phyloP scores from a whole-genome alignment of 2,329 filamentous ascomycete species.

The Colletotrichum spaethianum region DNA sequence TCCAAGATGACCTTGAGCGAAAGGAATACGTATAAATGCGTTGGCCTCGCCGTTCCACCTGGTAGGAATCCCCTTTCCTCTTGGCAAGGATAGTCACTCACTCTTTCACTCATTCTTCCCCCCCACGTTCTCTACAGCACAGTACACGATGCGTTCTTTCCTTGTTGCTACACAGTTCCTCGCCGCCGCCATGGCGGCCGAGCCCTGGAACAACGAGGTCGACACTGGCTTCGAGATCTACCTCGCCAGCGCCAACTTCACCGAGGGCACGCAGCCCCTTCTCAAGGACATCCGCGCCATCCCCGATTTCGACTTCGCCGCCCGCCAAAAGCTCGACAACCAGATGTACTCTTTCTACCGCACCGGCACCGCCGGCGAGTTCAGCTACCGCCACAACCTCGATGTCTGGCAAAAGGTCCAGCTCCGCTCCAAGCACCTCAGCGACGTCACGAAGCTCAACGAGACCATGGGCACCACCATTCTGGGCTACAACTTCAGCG shows the following conservation, averaged over 20 bases:
- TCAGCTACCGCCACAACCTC: slow-evolving; percentile 66
- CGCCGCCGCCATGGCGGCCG: slow-evolving; percentile 47
- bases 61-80: not conserved
- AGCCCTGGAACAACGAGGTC: slow-evolving; percentile 52
- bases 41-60: not conserved
- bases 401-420: slow-evolving; percentile 62
- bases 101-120: not conserved
- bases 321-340: slow-evolving; percentile 57
- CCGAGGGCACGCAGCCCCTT: slow-evolving; percentile 52
- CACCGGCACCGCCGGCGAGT: slow-evolving; percentile 64
- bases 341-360: slow-evolving; percentile 64
- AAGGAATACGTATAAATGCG: slow-evolving; percentile 8
- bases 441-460: slow-evolving; percentile 55
- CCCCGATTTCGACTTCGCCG: slow-evolving; percentile 66
- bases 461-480: slow-evolving; percentile 56
- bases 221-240: slow-evolving; percentile 52
- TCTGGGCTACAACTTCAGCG: slow-evolving; percentile 61
- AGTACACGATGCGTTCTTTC: slow-evolving; percentile 27
- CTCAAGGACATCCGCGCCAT: slow-evolving; percentile 60
- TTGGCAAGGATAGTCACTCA: slow-evolving; percentile 21
- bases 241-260: slow-evolving; percentile 48
- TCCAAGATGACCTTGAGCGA: not conserved
- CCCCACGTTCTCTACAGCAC: not conserved
- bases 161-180: slow-evolving; percentile 41
- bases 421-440: slow-evolving; percentile 58